Percentiles rank a stretch among this genome's conserved stretches.
Conservation (phyloP, 73 alveolate species). For the Symbiodinium natans region DNA sequence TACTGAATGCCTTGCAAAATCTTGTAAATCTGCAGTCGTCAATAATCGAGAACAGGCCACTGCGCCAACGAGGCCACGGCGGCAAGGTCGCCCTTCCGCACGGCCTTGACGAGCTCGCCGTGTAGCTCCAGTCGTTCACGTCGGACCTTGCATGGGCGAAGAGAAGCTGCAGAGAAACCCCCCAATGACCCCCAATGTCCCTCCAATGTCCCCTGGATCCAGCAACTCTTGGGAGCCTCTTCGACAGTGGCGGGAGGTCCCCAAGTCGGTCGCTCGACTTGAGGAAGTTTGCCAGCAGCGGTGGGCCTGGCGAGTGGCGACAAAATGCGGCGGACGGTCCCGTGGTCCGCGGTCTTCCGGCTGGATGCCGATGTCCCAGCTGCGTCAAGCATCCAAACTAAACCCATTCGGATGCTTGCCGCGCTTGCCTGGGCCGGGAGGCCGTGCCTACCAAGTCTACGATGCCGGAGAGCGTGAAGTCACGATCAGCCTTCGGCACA, state of each 20-base stretch:
- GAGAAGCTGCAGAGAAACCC: neutral
- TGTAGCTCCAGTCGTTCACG: constrained; percentile 2
- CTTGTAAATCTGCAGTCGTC: neutral
- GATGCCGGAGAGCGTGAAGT: neutral
- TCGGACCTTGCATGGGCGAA: neutral
- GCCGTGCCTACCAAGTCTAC: neutral
- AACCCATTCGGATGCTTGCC: too few relatives aligned
- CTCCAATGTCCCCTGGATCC: too few relatives aligned
- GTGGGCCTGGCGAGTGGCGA: neutral
- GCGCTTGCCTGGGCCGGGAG: neutral
- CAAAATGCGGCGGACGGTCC: too few relatives aligned
- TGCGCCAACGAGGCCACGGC: constrained; percentile 51
- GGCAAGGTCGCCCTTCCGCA: constrained; percentile 44
- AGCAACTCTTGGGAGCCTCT: neutral
- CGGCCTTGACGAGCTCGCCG: constrained; percentile 2
- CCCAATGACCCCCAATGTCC: too few relatives aligned
- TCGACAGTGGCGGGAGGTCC: neutral
- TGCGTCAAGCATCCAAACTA: too few relatives aligned
- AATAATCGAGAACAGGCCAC: neutral
- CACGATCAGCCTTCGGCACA: neutral
- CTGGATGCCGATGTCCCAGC: too few relatives aligned
- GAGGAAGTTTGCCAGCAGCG: neutral
- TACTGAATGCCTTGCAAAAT: neutral
- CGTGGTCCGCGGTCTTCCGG: too few relatives aligned
- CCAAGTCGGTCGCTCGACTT: constrained; percentile 5